Conservation (phyloP, 306 rosid genomes). For the Leucaena leucocephala region DNA sequence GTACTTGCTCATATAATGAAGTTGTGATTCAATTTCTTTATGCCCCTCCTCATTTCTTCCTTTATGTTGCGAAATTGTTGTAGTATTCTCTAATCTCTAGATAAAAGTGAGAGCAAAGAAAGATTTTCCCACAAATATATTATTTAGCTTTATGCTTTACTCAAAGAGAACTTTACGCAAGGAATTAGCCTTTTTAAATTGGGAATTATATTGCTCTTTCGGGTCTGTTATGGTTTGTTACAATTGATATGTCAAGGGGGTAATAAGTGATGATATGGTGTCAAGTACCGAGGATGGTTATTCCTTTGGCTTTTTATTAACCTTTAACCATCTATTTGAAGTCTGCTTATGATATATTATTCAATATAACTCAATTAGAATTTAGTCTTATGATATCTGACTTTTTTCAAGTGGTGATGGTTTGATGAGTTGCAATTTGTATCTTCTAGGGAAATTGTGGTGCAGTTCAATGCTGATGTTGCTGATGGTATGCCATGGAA, state of each 20-base stretch:
- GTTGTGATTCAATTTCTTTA: constrained; percentile 14
- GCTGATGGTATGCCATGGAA: constrained; percentile 97
- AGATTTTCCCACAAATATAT: neutral
- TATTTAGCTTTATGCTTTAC: constrained; percentile 11
- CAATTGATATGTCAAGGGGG: constrained; percentile 19
- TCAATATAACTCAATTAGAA: constrained; percentile 23
- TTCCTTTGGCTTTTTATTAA: neutral
- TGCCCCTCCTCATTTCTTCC: constrained; percentile 24
- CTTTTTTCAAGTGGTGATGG: constrained; percentile 12
- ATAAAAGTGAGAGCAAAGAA: constrained; percentile 5
- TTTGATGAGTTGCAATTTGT: constrained; percentile 25
- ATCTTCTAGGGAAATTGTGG: constrained; percentile 82
- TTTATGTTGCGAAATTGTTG: neutral
- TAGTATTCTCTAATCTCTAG: neutral
- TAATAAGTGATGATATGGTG: constrained; percentile 4
- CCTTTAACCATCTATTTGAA: neutral
- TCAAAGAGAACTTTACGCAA: constrained; percentile 4
- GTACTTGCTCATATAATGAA: neutral
- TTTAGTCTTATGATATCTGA: constrained; percentile 6
- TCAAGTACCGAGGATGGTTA: neutral
- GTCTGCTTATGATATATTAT: constrained; percentile 16
- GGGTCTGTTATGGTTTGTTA: neutral
- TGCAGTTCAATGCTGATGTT: constrained; percentile 96
- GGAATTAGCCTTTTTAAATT: constrained; percentile 12
- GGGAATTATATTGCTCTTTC: neutral